Evolutionary conservation across 2,329 filamentous ascomycete genomes (phyloP).

Genomic region (Diaporthe batatas): DNA sequence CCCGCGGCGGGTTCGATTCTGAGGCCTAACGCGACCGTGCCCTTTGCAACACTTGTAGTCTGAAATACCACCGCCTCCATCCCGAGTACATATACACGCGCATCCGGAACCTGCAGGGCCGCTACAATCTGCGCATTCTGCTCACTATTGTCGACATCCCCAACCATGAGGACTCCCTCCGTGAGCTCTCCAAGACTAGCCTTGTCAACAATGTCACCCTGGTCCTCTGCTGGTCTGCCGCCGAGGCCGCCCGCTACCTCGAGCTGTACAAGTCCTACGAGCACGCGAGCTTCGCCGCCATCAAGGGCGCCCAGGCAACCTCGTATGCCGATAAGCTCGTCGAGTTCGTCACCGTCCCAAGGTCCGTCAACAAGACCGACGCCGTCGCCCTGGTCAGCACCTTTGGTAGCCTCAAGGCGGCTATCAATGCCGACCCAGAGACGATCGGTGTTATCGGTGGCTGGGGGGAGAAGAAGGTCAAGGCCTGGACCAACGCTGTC

Average conservation of each 20-base stretch:
- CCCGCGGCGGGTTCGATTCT: not conserved
- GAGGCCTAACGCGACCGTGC: conserved; percentile 10
- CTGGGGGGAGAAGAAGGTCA: conserved; percentile 96
- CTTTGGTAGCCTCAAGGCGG: conserved; percentile 89
- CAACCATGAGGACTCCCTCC: conserved; percentile 90
- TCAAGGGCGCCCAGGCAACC: conserved; percentile 86
- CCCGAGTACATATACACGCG: conserved; percentile 98
- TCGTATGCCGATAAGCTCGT: conserved; percentile 89
- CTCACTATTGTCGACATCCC: conserved; percentile 94
- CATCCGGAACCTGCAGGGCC: conserved; percentile 85
- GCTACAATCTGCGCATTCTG: conserved; percentile 88
- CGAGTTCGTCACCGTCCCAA: conserved; percentile 91
- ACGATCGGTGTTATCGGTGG: conserved; percentile 87
- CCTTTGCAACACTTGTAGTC: conserved; percentile 54
- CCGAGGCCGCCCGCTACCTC: conserved; percentile 92
- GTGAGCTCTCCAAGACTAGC: conserved; percentile 92
- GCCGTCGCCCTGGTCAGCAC: conserved; percentile 90
- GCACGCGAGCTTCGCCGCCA: conserved; percentile 82
- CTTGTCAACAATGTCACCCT: conserved; percentile 93
- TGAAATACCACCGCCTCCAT: conserved; percentile 97
- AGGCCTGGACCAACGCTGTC: conserved; percentile 84
- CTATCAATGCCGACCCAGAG: conserved; percentile 89
- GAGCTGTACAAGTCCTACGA: conserved; percentile 97
- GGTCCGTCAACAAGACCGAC: conserved; percentile 94
- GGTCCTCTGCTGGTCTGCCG: conserved; percentile 93